Evolutionary conservation across 495 filamentous ascomycete genomes (phyloP).

Genomic region (Rhypophila decipiens): DNA sequence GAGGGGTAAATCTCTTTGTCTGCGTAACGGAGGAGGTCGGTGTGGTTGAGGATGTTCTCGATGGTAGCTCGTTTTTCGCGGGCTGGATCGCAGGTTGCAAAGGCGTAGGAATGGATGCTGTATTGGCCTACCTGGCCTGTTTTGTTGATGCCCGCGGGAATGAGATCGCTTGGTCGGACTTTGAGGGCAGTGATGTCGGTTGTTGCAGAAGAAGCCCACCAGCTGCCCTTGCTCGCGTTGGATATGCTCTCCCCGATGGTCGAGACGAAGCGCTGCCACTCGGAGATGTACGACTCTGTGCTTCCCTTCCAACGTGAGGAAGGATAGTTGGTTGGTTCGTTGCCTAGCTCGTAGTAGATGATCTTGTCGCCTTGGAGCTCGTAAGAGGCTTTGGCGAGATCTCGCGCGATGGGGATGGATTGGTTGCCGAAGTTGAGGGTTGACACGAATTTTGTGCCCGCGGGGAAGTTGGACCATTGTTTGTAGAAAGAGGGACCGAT

Average conservation of each 20-base stretch:
- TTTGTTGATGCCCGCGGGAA: constrained; percentile 16
- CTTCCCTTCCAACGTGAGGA: constrained; percentile 12
- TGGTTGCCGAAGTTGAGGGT: constrained; percentile 21
- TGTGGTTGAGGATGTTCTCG: constrained; percentile 22
- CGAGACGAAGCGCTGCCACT: constrained; percentile 12
- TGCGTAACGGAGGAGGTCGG: constrained; percentile 14
- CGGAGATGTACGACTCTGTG: constrained; percentile 13
- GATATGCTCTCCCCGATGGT: constrained; percentile 4
- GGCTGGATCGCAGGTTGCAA: constrained; percentile 24
- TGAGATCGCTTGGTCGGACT: constrained; percentile 16
- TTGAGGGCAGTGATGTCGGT: constrained; percentile 14
- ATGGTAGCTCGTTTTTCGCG: constrained; percentile 19
- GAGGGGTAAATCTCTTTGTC: constrained; percentile 18
- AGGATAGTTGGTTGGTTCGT: constrained; percentile 20
- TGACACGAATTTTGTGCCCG: constrained; percentile 15
- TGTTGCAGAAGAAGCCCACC: constrained; percentile 16
- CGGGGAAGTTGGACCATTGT: constrained; percentile 15
- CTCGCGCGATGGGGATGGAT: constrained; percentile 11
- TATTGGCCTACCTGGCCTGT: constrained; percentile 20
- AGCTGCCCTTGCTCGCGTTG: constrained; percentile 6
- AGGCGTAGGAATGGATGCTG: constrained; percentile 27
- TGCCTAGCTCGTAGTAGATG: constrained; percentile 19
- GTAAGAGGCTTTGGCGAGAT: constrained; percentile 12
- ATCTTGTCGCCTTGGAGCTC: constrained; percentile 12
- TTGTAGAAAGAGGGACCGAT: constrained; percentile 17